Percentiles rank a stretch among this genome's conserved stretches.
These are phyloP conservation scores for Teunomyces stri DNA, from an alignment of 805 yeast species.

Conservation along the genomic window DNA sequence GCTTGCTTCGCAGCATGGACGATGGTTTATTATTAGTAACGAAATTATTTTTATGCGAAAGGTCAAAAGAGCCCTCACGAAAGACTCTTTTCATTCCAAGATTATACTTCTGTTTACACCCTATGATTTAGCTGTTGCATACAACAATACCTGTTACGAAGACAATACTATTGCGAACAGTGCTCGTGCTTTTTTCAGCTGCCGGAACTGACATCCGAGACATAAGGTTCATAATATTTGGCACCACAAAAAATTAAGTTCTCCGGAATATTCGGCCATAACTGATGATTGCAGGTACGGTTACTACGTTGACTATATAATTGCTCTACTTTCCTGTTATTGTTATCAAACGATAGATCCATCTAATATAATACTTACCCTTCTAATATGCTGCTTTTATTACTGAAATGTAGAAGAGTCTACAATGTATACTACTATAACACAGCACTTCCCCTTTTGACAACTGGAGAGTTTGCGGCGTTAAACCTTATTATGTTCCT, in stretches of 20 bases:
- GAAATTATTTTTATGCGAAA: not conserved
- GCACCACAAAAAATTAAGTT: not conserved
- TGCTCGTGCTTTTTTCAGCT: not conserved
- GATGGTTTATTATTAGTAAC: not conserved
- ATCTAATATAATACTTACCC: no score
- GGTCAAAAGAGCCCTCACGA: not conserved
- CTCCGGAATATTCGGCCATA: not conserved
- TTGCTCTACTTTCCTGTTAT: not conserved
- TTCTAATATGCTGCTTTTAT: not conserved
- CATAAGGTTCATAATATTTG: not conserved
- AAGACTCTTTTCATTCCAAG: not conserved
- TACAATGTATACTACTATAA: constrained; percentile 24
- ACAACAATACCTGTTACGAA: constrained; percentile 12
- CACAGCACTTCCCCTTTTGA: constrained; percentile 28
- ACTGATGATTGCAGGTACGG: not conserved
- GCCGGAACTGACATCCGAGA: not conserved
- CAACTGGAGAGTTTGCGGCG: constrained; percentile 19
- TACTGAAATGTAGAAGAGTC: not conserved
- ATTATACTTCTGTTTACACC: not conserved
- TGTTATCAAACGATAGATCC: no score
- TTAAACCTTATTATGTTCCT: constrained; percentile 15
- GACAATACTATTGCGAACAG: constrained; percentile 16
- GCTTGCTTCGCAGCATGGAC: not conserved
- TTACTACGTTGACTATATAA: not conserved
- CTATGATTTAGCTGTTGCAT: not conserved